Conservation (phyloP, 176 grass and related monocot species). For the Puccinellia tenuiflora region DNA sequence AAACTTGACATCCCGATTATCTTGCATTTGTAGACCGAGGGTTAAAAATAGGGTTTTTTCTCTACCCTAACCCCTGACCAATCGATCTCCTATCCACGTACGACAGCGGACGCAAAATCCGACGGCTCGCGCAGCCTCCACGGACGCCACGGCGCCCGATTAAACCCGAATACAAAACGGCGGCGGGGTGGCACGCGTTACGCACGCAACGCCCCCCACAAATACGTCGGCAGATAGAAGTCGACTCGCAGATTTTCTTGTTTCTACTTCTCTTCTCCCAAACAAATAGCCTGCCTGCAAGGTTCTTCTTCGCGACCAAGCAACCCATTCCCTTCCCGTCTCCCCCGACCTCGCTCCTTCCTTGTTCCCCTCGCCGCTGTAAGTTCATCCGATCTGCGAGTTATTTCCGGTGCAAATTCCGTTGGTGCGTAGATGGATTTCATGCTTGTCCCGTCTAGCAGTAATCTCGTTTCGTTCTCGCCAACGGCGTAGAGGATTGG, state of each 20-base stretch:
- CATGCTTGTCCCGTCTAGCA: not conserved
- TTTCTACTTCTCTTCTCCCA: not conserved
- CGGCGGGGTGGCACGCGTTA: not conserved
- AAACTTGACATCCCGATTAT: not conserved
- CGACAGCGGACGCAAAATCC: not conserved
- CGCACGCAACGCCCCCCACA: not conserved
- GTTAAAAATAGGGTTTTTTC: not conserved
- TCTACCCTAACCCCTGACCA: not conserved
- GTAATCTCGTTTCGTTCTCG: not conserved
- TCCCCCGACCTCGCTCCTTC: not conserved
- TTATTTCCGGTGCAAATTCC: not conserved
- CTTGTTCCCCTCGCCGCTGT: not conserved
- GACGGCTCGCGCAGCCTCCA: not conserved
- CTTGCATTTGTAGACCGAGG: not conserved
- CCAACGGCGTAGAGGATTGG: not conserved
- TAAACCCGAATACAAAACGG: conserved; percentile 1
- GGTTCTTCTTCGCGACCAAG: not conserved
- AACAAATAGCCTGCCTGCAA: not conserved
- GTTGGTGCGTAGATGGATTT: not conserved
- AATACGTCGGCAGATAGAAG: not conserved
- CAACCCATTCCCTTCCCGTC: not conserved
- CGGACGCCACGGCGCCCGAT: not conserved
- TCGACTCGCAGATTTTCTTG: not conserved
- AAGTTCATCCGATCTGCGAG: not conserved
- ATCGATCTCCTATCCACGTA: not conserved